phyloP scores from a whole-genome alignment of 163 green algal genomes.

The Chlorella variabilis region DNA sequence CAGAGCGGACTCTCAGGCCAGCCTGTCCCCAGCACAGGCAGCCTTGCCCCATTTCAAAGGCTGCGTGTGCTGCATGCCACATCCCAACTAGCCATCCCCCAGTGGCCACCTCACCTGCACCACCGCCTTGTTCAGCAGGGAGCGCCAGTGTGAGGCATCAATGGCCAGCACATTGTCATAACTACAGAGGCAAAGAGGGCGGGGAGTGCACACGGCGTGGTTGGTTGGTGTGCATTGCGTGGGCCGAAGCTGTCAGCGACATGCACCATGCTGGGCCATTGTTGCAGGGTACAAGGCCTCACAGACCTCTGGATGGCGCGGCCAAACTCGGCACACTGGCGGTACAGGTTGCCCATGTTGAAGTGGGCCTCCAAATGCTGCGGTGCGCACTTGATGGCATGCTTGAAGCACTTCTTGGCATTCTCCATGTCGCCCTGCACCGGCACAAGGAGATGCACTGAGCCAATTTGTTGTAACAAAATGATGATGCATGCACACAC shows the following conservation, averaged over 20 bases:
- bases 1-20: neutral
- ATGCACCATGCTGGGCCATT: too few species aligned
- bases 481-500: too few species aligned
- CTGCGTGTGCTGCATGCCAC: too few species aligned
- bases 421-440: conserved; percentile 41
- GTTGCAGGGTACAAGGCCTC: neutral
- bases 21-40: too few species aligned
- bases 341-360: conserved; percentile 65
- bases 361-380: conserved; percentile 60
- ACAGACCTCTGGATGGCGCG: conserved; percentile 37
- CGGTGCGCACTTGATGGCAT: conserved; percentile 35
- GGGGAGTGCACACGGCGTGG: neutral
- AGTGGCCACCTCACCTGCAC: conserved; percentile 24
- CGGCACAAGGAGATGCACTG: neutral
- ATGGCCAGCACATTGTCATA: conserved; percentile 58
- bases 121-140: conserved; percentile 60
- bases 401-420: conserved; percentile 44
- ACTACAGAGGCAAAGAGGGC: neutral
- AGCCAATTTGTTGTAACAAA: too few species aligned
- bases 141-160: conserved; percentile 55
- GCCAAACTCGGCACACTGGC: conserved; percentile 48
- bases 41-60: too few species aligned
- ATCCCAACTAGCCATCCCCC: too few species aligned
- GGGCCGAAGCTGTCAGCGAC: too few species aligned
- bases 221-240: neutral